phyloP scores from a whole-genome alignment of 345 rosid species.

The Eucalyptus tenuipes region DNA sequence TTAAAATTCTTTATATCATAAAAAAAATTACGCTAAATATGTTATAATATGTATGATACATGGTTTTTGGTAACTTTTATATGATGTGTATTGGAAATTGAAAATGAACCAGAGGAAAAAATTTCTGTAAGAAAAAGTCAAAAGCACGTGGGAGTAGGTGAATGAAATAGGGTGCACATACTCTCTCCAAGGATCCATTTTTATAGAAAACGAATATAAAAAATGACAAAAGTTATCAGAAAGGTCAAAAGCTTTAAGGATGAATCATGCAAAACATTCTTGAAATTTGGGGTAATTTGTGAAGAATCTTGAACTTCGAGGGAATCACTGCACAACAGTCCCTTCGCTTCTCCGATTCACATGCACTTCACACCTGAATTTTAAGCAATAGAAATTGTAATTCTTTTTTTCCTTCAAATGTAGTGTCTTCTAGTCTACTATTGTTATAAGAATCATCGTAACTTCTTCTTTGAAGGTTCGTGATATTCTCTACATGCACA shows the following conservation, averaged over 20 bases:
- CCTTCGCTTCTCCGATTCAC: neutral
- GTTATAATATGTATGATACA: too few species aligned
- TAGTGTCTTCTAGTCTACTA: neutral
- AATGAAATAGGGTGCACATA: neutral
- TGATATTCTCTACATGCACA: neutral
- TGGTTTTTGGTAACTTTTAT: neutral
- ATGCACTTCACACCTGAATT: neutral
- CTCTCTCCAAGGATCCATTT: neutral
- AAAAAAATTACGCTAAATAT: neutral
- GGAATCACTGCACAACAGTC: neutral
- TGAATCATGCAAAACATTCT: neutral
- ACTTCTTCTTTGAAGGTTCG: neutral
- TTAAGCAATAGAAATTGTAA: neutral
- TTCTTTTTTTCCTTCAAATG: neutral
- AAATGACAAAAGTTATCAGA: neutral
- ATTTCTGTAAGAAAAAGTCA: accelerated
- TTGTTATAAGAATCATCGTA: neutral
- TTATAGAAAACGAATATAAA: neutral
- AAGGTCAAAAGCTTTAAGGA: neutral
- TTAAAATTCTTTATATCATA: too few species aligned
- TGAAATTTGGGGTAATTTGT: neutral
- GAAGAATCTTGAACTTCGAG: neutral
- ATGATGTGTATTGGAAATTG: neutral
- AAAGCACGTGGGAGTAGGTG: neutral
- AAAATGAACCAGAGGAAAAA: neutral